phyloP scores from a whole-genome alignment of 2,329 filamentous ascomycete species.

The Madurella fahalii region DNA sequence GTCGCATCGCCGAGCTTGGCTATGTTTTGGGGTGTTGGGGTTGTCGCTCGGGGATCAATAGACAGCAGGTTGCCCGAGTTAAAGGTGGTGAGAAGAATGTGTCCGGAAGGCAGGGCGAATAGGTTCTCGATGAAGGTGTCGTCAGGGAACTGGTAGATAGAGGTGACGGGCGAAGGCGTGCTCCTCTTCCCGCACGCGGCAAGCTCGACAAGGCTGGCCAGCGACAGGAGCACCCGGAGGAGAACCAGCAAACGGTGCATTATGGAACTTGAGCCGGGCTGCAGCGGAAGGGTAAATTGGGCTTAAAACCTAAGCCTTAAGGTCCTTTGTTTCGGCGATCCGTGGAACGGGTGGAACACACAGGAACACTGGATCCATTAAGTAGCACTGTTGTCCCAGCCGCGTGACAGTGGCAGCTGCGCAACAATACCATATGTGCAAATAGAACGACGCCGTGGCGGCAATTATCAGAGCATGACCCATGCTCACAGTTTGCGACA shows the following conservation, averaged over 20 bases:
- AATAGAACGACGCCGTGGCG: not conserved
- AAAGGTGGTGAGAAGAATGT: slow-evolving; percentile 4
- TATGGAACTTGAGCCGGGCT: not conserved
- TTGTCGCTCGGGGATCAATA: not conserved
- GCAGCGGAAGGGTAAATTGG: not conserved
- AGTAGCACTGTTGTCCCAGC: no score
- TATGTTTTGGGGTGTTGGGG: not conserved
- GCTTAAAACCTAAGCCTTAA: not conserved
- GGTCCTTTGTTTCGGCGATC: no score
- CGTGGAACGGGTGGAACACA: no score
- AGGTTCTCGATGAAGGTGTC: slow-evolving; percentile 7
- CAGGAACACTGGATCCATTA: no score
- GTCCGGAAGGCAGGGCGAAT: not conserved
- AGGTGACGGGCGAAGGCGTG: not conserved
- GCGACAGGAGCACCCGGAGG: not conserved
- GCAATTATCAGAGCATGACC: not conserved
- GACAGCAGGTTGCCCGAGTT: not conserved
- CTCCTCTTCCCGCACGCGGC: not conserved
- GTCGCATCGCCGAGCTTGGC: not conserved
- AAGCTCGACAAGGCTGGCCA: not conserved
- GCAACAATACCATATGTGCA: not conserved
- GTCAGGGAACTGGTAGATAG: slow-evolving; percentile 1
- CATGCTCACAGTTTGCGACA: no score
- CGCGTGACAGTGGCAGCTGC: no score
- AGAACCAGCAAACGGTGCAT: not conserved